Base-by-base conservation (phyloP, 371 early-diverging fungal species). In the Mortierella sp. region DNA sequence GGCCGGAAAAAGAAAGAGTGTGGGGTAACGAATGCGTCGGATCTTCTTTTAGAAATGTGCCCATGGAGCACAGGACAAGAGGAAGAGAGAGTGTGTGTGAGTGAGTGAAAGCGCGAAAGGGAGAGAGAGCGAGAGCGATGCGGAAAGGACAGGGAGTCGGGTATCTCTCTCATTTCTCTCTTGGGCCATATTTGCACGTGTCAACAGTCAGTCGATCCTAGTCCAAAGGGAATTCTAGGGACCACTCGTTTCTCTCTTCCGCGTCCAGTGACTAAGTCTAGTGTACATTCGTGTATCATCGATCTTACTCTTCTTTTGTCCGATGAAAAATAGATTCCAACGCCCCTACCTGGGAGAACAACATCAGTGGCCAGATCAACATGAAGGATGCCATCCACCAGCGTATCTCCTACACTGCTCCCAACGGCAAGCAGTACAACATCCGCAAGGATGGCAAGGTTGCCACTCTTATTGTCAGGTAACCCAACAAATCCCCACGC, bases 271-370 rank as follows among this genome's bases (percentile, higher is more conserved):
- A 50, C 19, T 9, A 23, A 58, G 43, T 52, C 37, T 62, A 28
- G 63, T 51, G 30, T n/a, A 11, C 43, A 48, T 59, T 23, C 9
- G 19, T 18, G 11, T 16, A 11, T 37, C 62, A 23, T 57, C 16
- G 14, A 64, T 7, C n/a, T n/a, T n/a, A n/a, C n/a, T n/a, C n/a
- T 37, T 37, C 9, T 37, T 9, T 37, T 37, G 21, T 28, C 15
- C 21, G 25, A 12, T 47, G 7, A 5, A 37, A 48, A 28, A 44
- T 50, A 50, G 97, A 97, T 84, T 97, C 97, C 47, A 95, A 90
- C 82, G 87, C 94, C 7, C 97, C 97, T 23, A 97, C 97, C n/a
- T 97, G 96, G 95, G 90, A 92, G 60, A 96, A 94, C 87, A 82
- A 88, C 79, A 60, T 97, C 53, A 88, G 87, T 62, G 98, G 98